A percentile compares a stretch with the other conserved stretches of the same genome.
These are phyloP conservation scores for Diplodia sapinea DNA, from an alignment of 2,329 filamentous ascomycete genomes.

Conservation along the genomic window DNA sequence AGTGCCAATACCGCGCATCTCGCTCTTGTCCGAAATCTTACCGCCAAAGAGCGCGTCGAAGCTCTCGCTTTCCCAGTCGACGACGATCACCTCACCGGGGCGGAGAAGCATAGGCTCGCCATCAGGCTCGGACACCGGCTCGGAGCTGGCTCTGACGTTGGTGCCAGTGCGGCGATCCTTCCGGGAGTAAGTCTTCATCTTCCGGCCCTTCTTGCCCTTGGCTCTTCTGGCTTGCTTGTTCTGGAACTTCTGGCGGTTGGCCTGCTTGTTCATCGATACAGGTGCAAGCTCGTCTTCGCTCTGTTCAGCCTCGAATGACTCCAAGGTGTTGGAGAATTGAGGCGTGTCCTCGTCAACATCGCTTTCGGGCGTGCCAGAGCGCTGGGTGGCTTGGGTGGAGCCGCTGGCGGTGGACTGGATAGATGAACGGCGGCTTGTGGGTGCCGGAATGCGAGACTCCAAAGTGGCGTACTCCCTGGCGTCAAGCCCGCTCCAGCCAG, in stretches of 20 bases:
- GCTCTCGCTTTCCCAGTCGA: constrained; percentile 80
- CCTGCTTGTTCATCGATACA: constrained; percentile 34
- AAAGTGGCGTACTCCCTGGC: constrained; percentile 64
- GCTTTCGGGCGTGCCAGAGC: constrained; percentile 34
- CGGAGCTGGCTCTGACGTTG: constrained; percentile 31
- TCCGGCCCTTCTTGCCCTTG: constrained; percentile 45
- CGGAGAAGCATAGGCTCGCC: constrained; percentile 71
- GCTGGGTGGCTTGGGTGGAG: constrained; percentile 13
- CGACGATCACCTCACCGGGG: constrained; percentile 80
- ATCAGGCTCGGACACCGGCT: constrained; percentile 43
- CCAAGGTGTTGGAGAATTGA: constrained; percentile 40
- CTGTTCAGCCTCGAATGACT: constrained; percentile 41
- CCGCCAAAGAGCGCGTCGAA: constrained; percentile 72
- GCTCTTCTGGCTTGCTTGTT: constrained; percentile 35
- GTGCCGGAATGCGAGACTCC: constrained; percentile 52
- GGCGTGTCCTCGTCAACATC: constrained; percentile 44
- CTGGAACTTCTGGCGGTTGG: constrained; percentile 40
- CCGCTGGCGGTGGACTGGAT: constrained; percentile 40
- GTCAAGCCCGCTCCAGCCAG: constrained; percentile 70
- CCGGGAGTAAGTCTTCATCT: constrained; percentile 37
- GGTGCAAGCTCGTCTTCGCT: constrained; percentile 47
- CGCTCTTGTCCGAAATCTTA: constrained; percentile 50
- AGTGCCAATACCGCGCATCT: constrained; percentile 65
- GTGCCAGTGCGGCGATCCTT: constrained; percentile 35
- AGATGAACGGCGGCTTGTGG: constrained; percentile 44